A percentile compares a stretch with the other conserved stretches of the same genome.
Evolutionary conservation across 371 early-diverging fungal species (phyloP).

Genomic region (Mortierella polycephala): DNA sequence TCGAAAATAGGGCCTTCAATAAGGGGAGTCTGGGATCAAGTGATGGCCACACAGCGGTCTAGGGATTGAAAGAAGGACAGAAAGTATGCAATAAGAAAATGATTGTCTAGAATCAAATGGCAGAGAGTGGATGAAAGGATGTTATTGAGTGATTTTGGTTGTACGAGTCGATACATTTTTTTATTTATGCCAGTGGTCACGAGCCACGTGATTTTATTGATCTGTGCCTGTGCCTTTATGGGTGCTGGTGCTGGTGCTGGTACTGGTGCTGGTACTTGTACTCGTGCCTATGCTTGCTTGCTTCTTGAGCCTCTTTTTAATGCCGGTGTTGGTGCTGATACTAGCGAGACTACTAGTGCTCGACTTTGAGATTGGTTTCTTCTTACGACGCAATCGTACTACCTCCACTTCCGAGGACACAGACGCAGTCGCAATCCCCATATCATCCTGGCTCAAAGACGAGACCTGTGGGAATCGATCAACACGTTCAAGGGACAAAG

Average conservation of each 20-base stretch:
- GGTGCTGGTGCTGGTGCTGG: not conserved
- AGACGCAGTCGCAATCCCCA: not conserved
- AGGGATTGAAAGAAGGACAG: too few species aligned
- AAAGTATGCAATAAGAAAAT: too few species aligned
- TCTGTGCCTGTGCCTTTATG: not conserved
- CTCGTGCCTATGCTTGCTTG: too few species aligned
- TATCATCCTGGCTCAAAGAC: conserved; percentile 8
- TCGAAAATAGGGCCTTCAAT: too few species aligned
- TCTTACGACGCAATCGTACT: conserved; percentile 45
- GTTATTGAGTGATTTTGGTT: too few species aligned
- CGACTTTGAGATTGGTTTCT: conserved; percentile 33
- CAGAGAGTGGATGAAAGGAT: too few species aligned
- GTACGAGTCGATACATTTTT: too few species aligned
- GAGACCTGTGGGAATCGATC: conserved; percentile 46
- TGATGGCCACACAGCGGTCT: too few species aligned
- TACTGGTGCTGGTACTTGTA: too few species aligned
- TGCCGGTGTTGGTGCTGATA: conserved; percentile 20
- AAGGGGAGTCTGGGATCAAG: too few species aligned
- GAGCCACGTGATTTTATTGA: not conserved
- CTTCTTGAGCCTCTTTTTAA: conserved; percentile 6
- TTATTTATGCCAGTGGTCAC: too few species aligned
- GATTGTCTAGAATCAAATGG: too few species aligned
- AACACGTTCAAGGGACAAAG: conserved; percentile 6
- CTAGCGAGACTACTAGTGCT: conserved; percentile 35
- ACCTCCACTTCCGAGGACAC: conserved; percentile 33